Evolutionary conservation across 176 grass and related monocot species (phyloP).

Genomic region (Metroxylon sagu): DNA sequence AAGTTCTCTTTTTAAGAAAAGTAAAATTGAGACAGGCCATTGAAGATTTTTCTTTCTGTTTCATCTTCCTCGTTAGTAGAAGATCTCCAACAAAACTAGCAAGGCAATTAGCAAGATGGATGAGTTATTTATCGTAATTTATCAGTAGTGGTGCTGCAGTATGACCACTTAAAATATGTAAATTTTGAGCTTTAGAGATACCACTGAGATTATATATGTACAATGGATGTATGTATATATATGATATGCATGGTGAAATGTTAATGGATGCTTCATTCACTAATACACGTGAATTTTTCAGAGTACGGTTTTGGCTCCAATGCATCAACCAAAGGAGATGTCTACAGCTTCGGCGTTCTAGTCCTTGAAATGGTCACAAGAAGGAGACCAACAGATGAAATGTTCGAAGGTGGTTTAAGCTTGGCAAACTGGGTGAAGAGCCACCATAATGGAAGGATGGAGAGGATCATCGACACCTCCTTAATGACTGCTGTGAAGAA

Average conservation of each 20-base stretch:
- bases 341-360: constrained; percentile 52
- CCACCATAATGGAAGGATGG: background rate
- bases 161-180: too few species aligned
- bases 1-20: too few species aligned
- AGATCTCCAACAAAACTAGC: too few species aligned
- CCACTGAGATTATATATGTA: too few species aligned
- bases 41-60: too few species aligned
- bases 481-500: background rate
- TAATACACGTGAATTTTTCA: constrained; percentile 5
- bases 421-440: background rate
- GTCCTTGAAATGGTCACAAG: constrained; percentile 47
- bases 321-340: constrained; percentile 34
- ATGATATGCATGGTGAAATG: background rate
- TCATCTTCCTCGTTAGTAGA: too few species aligned
- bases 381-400: constrained; percentile 21
- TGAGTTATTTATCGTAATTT: too few species aligned
- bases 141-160: too few species aligned
- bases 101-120: too few species aligned
- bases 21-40: too few species aligned
- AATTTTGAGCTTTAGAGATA: too few species aligned
- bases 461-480: background rate
- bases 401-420: background rate
- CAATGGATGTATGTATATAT: too few species aligned
- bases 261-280: background rate
- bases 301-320: constrained; percentile 34